These are phyloP conservation scores for Aspergillus candidus DNA, from an alignment of 2,329 filamentous ascomycete species.

Conservation along the genomic window DNA sequence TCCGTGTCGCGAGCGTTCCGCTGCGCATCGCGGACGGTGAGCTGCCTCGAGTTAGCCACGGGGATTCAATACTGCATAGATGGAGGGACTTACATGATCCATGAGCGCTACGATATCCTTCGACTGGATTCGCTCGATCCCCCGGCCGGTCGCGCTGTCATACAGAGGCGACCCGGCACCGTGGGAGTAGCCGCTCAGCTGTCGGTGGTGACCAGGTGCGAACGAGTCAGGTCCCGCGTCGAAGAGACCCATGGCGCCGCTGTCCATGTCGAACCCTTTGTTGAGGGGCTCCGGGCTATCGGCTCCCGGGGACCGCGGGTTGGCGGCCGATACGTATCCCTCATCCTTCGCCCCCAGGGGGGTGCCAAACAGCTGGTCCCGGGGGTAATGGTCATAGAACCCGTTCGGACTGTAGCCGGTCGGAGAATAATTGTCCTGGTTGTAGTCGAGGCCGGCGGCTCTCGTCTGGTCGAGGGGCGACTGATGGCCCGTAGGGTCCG, in stretches of 20 bases:
- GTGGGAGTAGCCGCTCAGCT: conserved; percentile 84
- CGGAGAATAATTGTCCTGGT: conserved; percentile 55
- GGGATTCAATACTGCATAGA: background rate
- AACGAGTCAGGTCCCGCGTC: conserved; percentile 58
- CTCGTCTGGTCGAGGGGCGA: conserved; percentile 20
- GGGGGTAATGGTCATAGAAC: conserved; percentile 34
- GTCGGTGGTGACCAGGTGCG: conserved; percentile 52
- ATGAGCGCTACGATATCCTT: conserved; percentile 96
- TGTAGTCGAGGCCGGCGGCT: conserved; percentile 50
- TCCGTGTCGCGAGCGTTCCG: conserved; percentile 94
- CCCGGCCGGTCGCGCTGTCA: conserved; percentile 78
- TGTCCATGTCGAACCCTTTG: conserved; percentile 47
- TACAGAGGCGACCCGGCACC: conserved; percentile 86
- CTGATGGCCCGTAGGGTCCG: conserved; percentile 42
- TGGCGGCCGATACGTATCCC: conserved; percentile 78
- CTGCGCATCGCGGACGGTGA: conserved; percentile 94
- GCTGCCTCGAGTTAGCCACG: conserved; percentile 40
- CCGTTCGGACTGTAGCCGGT: conserved; percentile 33
- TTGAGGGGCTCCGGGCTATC: conserved; percentile 42
- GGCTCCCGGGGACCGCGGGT: conserved; percentile 48
- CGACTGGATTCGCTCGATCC: conserved; percentile 86
- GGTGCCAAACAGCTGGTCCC: conserved; percentile 41
- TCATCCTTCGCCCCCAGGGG: conserved; percentile 68
- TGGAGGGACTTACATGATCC: conserved; percentile 66
- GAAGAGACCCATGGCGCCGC: conserved; percentile 46